phyloP scores from a whole-genome alignment of 2,329 filamentous ascomycete genomes.

The Ophioceras dolichostomum region DNA sequence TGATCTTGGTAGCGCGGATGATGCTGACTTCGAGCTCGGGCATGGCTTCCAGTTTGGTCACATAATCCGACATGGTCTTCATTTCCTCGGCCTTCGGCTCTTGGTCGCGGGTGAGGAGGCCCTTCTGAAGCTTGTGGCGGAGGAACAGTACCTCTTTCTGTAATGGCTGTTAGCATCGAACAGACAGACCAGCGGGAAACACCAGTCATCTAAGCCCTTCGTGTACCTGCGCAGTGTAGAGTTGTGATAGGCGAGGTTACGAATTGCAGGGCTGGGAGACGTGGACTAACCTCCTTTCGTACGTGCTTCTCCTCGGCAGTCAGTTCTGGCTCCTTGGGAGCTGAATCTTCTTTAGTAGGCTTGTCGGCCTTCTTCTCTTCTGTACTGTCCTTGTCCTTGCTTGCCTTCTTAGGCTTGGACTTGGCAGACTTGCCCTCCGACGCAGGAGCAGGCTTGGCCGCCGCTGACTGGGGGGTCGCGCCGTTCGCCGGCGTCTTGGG shows the following conservation, averaged over 20 bases:
- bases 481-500: slow-evolving; percentile 61
- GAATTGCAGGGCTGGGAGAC: slow-evolving; percentile 23
- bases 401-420: slow-evolving; percentile 40
- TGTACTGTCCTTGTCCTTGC: slow-evolving; percentile 41
- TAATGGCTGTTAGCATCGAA: no score
- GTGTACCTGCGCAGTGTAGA: no score
- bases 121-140: slow-evolving; percentile 89
- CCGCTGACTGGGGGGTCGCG: slow-evolving; percentile 38
- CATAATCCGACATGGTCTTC: slow-evolving; percentile 63
- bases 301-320: slow-evolving; percentile 43
- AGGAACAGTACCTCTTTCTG: slow-evolving; percentile 80
- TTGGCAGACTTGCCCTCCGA: slow-evolving; percentile 34
- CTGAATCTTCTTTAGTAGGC: slow-evolving; percentile 15
- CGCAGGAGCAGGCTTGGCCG: slow-evolving; percentile 29
- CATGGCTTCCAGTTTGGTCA: slow-evolving; percentile 68
- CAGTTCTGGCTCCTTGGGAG: slow-evolving; percentile 43
- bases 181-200: no score
- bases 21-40: slow-evolving; percentile 77
- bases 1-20: slow-evolving; percentile 88
- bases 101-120: slow-evolving; percentile 74
- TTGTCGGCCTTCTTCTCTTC: slow-evolving; percentile 46
- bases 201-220: no score
- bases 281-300: slow-evolving; percentile 47
- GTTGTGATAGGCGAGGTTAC: no score
- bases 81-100: slow-evolving; percentile 81